Conservation (phyloP, 2,329 filamentous ascomycete species). For the Exophiala bonariae region DNA sequence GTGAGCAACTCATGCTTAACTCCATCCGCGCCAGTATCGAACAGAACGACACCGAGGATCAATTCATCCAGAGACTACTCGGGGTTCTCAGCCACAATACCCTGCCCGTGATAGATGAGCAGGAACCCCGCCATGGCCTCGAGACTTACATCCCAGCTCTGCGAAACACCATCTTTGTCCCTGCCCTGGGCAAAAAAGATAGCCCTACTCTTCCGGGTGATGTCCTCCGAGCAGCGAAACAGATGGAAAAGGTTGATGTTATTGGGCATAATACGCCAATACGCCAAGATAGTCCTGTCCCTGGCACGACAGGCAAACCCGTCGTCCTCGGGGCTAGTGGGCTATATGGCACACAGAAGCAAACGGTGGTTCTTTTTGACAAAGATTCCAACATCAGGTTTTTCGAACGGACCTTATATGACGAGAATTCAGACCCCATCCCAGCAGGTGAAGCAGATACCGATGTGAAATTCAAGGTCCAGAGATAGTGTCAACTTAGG, state of each 20-base stretch:
- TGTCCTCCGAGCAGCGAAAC: slow-evolving; percentile 38
- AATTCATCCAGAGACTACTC: slow-evolving; percentile 54
- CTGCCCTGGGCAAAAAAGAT: slow-evolving; percentile 52
- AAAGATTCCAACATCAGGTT: slow-evolving; percentile 58
- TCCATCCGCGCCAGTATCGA: slow-evolving; percentile 49
- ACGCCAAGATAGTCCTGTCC: slow-evolving; percentile 26
- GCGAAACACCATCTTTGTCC: slow-evolving; percentile 62
- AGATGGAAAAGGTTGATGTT: slow-evolving; percentile 30
- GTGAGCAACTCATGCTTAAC: slow-evolving; percentile 53
- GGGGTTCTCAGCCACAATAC: slow-evolving; percentile 55
- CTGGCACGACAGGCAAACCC: slow-evolving; percentile 11
- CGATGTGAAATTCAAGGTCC: slow-evolving; percentile 49
- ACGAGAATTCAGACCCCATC: slow-evolving; percentile 51
- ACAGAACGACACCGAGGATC: slow-evolving; percentile 45
- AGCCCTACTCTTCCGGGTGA: slow-evolving; percentile 36
- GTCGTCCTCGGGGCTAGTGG: slow-evolving; percentile 43
- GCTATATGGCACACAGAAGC: slow-evolving; percentile 65
- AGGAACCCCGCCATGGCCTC: slow-evolving; percentile 42
- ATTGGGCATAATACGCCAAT: slow-evolving; percentile 21
- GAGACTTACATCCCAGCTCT: slow-evolving; percentile 58
- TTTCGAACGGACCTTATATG: slow-evolving; percentile 62
- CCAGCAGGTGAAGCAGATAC: slow-evolving; percentile 48
- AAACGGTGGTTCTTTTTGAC: slow-evolving; percentile 61
- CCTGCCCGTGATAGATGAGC: slow-evolving; percentile 46
- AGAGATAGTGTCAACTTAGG: neutral